phyloP scores from a whole-genome alignment of 176 grass and related monocot species.

The Carex cristatella region DNA sequence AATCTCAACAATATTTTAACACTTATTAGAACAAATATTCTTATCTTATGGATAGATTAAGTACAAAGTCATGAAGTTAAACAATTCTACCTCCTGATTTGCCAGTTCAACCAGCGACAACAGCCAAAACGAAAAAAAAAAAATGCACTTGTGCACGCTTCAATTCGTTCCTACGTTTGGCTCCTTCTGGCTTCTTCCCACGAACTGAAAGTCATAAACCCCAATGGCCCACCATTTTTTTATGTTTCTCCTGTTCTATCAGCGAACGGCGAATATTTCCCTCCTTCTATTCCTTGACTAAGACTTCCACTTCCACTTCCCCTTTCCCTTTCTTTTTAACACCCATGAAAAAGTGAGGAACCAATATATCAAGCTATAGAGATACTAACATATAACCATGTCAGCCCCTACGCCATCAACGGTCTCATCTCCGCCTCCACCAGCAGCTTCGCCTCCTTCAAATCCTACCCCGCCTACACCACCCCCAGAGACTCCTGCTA shows the following conservation, averaged over 20 bases:
- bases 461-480: background rate
- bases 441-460: background rate
- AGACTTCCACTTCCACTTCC: background rate
- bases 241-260: background rate
- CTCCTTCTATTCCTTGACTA: background rate
- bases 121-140: background rate
- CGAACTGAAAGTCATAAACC: background rate
- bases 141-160: background rate
- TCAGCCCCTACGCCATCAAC: background rate
- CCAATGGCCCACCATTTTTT: background rate
- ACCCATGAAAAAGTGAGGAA: background rate
- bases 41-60: background rate
- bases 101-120: background rate
- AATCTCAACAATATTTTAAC: background rate
- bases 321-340: background rate
- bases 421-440: background rate
- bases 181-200: background rate
- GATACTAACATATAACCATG: background rate
- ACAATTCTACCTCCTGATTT: too few relatives aligned
- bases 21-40: too few relatives aligned
- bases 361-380: background rate
- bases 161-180: background rate
- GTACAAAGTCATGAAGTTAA: background rate
- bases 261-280: background rate
- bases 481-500: background rate